phyloP scores from a whole-genome alignment of 208 protist species.

The Tetramitus jugosus region DNA sequence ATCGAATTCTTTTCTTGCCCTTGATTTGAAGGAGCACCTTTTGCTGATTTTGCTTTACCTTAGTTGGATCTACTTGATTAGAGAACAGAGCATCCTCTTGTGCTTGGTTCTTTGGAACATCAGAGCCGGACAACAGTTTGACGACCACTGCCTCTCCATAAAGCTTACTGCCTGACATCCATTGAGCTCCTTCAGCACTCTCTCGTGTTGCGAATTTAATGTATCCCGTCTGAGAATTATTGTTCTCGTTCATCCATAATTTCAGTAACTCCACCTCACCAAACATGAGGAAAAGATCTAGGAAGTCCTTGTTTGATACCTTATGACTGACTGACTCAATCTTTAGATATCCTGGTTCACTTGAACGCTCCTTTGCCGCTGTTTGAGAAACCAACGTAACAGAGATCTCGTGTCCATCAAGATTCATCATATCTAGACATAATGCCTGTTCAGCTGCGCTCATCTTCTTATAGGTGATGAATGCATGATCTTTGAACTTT shows the following conservation, averaged over 20 bases:
- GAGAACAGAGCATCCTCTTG: neutral
- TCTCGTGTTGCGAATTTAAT: neutral
- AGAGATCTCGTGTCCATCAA: neutral
- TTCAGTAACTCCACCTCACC: neutral
- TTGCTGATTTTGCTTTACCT: neutral
- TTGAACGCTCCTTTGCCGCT: no score
- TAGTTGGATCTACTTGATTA: neutral
- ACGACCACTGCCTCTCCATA: neutral
- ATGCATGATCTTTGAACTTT: neutral
- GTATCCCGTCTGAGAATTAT: neutral
- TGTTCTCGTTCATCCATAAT: neutral
- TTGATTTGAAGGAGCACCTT: slow-evolving; percentile 10
- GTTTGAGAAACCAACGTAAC: neutral
- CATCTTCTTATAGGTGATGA: neutral
- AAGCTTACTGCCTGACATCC: neutral
- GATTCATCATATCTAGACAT: neutral
- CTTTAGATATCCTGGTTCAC: slow-evolving; percentile 1
- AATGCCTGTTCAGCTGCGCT: no score
- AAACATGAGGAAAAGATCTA: neutral
- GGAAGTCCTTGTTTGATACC: neutral
- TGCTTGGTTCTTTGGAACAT: no score
- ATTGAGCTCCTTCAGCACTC: neutral
- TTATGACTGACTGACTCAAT: neutral
- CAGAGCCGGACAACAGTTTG: no score
- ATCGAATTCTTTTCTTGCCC: slow-evolving; percentile 6